These are phyloP conservation scores for Microdochium trichocladiopsis DNA, from an alignment of 2,329 filamentous ascomycete species.

Conservation along the genomic window DNA sequence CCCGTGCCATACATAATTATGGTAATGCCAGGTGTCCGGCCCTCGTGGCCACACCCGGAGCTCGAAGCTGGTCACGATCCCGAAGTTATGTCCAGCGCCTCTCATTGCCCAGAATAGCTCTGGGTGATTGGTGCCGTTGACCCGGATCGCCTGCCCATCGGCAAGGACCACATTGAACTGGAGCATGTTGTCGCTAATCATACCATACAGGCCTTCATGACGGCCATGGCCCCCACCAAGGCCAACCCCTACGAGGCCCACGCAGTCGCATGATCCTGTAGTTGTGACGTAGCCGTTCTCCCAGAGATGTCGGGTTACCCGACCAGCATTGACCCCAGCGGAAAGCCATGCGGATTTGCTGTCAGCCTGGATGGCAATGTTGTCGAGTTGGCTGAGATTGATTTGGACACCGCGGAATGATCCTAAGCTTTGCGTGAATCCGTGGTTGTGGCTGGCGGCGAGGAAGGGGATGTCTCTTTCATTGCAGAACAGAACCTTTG, in stretches of 20 bases:
- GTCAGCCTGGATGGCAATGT: conserved; percentile 5
- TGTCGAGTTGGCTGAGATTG: conserved; percentile 6
- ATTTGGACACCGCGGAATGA: conserved; percentile 15
- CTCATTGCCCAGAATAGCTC: conserved; percentile 6
- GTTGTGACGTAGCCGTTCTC: conserved; percentile 6
- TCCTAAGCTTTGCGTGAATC: conserved; percentile 4
- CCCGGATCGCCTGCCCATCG: conserved; percentile 6
- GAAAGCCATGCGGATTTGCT: conserved; percentile 3
- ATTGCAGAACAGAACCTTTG: conserved; percentile 14
- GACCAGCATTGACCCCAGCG: conserved; percentile 4
- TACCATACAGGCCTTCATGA: conserved; percentile 14
- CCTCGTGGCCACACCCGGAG: conserved; percentile 22
- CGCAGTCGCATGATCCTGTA: conserved; percentile 12
- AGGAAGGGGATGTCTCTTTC: conserved; percentile 13
- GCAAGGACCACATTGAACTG: conserved; percentile 10
- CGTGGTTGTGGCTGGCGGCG: conserved; percentile 12
- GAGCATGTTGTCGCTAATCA: conserved; percentile 11
- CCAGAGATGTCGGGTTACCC: conserved; percentile 4
- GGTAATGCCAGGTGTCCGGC: conserved; percentile 12
- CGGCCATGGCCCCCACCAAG: conserved; percentile 18
- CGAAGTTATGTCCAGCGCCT: conserved; percentile 5
- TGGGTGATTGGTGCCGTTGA: conserved; percentile 1
- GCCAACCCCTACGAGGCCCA: conserved; percentile 11
- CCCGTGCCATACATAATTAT: conserved; percentile 11
- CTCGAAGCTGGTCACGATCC: conserved; percentile 14